Conservation (phyloP, 495 filamentous ascomycete genomes). For the Penicillium steckii region DNA sequence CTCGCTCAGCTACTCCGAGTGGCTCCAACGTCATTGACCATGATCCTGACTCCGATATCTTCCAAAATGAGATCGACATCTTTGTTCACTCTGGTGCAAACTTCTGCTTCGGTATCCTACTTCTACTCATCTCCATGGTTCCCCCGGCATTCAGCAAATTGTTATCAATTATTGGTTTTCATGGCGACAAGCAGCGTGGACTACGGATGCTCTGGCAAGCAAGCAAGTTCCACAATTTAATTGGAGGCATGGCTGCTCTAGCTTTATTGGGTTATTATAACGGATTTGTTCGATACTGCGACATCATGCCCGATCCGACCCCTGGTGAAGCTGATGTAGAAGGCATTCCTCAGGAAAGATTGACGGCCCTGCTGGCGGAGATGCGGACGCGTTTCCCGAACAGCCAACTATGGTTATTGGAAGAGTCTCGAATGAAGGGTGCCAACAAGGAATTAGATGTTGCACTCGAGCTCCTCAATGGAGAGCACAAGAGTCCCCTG, state of each 20-base stretch:
- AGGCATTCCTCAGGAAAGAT: conserved; percentile 71
- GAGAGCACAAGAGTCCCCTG: conserved; percentile 64
- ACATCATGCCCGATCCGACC: conserved; percentile 68
- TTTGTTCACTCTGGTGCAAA: conserved; percentile 87
- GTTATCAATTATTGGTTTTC: conserved; percentile 86
- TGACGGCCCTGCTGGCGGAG: conserved; percentile 62
- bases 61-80: conserved; percentile 70
- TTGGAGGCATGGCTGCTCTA: conserved; percentile 85
- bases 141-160: conserved; percentile 85
- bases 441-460: conserved; percentile 65
- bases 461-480: conserved; percentile 62
- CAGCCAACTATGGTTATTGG: conserved; percentile 82
- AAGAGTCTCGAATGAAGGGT: conserved; percentile 80
- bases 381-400: conserved; percentile 81
- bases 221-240: conserved; percentile 81
- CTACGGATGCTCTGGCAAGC: conserved; percentile 89
- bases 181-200: conserved; percentile 82
- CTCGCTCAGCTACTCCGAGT: conserved; percentile 18
- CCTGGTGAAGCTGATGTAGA: conserved; percentile 54
- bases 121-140: conserved; percentile 84
- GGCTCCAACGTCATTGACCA: conserved; percentile 37
- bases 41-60: conserved; percentile 54
- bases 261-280: conserved; percentile 85
- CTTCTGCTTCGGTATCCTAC: conserved; percentile 84
- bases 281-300: conserved; percentile 76